phyloP scores from a whole-genome alignment of 257 asterid species.

The Solanum piurae region DNA sequence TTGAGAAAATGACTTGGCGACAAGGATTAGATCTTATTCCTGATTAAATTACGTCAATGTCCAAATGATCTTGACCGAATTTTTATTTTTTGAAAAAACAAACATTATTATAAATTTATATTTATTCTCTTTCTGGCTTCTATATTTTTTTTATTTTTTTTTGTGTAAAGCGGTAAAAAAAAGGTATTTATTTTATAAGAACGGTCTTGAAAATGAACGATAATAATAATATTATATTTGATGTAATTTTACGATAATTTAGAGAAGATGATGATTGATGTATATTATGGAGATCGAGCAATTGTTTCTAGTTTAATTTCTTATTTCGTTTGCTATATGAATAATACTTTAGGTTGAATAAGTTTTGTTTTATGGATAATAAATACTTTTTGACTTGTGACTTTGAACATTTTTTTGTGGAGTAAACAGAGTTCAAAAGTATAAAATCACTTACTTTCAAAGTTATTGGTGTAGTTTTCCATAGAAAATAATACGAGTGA shows the following conservation, averaged over 20 bases:
- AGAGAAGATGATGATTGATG: neutral
- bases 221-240: no score
- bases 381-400: neutral
- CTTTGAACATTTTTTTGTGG: neutral
- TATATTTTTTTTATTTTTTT: neutral
- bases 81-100: neutral
- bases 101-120: neutral
- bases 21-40: slow-evolving; percentile 51
- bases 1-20: slow-evolving; percentile 58
- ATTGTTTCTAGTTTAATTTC: no score
- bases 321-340: neutral
- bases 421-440: neutral
- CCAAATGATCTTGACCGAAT: neutral
- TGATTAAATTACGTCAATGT: slow-evolving; percentile 16
- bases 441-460: no score
- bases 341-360: neutral
- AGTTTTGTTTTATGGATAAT: neutral
- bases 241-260: no score
- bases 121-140: neutral
- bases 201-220: no score
- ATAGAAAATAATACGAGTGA: no score
- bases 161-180: neutral
- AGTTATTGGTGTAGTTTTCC: neutral
- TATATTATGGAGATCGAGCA: no score
- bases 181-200: neutral